Percentiles rank a stretch among this genome's conserved stretches.
Conservation (phyloP, 2,329 filamentous ascomycete genomes). For the Diplodia mutila region DNA sequence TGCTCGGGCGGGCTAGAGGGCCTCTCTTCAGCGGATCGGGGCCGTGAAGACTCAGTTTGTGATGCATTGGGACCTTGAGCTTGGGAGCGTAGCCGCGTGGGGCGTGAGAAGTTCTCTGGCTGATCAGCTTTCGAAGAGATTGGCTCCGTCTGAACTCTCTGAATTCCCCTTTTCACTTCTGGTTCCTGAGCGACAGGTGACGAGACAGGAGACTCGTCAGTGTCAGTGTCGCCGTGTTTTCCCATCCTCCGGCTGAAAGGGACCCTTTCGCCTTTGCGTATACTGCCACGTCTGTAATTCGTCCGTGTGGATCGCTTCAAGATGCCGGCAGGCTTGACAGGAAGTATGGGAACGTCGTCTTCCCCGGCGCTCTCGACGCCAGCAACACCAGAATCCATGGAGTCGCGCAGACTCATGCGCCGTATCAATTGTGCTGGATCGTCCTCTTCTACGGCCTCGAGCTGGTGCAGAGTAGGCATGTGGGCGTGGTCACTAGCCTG, state of each 20-base stretch:
- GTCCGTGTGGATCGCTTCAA: slow-evolving; percentile 89
- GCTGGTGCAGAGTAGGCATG: slow-evolving; percentile 61
- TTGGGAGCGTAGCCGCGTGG: slow-evolving; percentile 43
- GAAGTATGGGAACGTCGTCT: slow-evolving; percentile 86
- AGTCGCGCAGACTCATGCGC: slow-evolving; percentile 64
- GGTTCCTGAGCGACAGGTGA: slow-evolving; percentile 8
- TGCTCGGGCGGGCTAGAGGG: slow-evolving; percentile 31
- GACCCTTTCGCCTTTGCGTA: slow-evolving; percentile 75
- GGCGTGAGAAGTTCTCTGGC: slow-evolving; percentile 64
- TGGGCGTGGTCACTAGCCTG: slow-evolving; percentile 65
- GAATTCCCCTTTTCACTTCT: slow-evolving; percentile 52
- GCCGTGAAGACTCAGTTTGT: not conserved
- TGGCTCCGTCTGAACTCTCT: slow-evolving; percentile 73
- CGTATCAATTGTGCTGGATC: slow-evolving; percentile 68
- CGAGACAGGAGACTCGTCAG: slow-evolving; percentile 48
- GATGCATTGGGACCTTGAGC: slow-evolving; percentile 24
- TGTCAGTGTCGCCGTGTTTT: slow-evolving; percentile 59
- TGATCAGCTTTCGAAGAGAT: slow-evolving; percentile 43
- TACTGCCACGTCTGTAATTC: slow-evolving; percentile 85
- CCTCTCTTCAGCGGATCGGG: slow-evolving; percentile 21
- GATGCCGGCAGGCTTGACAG: slow-evolving; percentile 72
- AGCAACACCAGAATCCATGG: slow-evolving; percentile 42
- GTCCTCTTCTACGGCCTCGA: slow-evolving; percentile 84
- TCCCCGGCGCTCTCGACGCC: slow-evolving; percentile 42
- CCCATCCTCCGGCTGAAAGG: slow-evolving; percentile 74